Conservation (phyloP, 2,329 filamentous ascomycete genomes). For the Pyrenophora seminiperda region DNA sequence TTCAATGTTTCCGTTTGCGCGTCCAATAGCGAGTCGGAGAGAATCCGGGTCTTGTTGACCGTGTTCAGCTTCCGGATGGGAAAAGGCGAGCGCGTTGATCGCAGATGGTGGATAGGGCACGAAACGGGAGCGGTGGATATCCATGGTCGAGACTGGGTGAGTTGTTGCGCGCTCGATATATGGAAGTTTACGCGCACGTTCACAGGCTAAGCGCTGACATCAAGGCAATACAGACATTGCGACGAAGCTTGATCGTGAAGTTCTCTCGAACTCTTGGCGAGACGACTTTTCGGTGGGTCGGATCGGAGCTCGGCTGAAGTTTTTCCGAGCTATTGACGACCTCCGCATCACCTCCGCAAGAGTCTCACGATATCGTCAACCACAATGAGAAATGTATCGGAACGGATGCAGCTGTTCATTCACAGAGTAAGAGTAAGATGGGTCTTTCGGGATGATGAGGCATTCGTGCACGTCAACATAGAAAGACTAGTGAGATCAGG, state of each 20-base stretch:
- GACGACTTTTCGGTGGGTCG: constrained; percentile 24
- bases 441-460: no score
- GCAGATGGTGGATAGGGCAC: constrained; percentile 88
- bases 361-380: background rate
- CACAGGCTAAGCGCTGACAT: constrained; percentile 23
- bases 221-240: constrained; percentile 15
- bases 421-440: no score
- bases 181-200: constrained; percentile 17
- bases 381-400: background rate
- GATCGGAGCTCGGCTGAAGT: constrained; percentile 7
- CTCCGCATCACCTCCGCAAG: constrained; percentile 12
- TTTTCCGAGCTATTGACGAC: constrained; percentile 16
- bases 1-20: constrained; percentile 94
- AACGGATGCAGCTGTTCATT: no score
- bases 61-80: constrained; percentile 62
- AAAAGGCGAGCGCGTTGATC: constrained; percentile 95
- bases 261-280: constrained; percentile 26
- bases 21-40: constrained; percentile 82
- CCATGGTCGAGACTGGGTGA: constrained; percentile 62
- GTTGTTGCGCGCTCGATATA: background rate
- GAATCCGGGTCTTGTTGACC: constrained; percentile 57
- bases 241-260: constrained; percentile 11
- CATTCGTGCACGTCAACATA: no score
- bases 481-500: no score
- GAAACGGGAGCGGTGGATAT: constrained; percentile 96